Conservation (phyloP, 768 basidiomycete species). For the Macrolepiota albuminosa region DNA sequence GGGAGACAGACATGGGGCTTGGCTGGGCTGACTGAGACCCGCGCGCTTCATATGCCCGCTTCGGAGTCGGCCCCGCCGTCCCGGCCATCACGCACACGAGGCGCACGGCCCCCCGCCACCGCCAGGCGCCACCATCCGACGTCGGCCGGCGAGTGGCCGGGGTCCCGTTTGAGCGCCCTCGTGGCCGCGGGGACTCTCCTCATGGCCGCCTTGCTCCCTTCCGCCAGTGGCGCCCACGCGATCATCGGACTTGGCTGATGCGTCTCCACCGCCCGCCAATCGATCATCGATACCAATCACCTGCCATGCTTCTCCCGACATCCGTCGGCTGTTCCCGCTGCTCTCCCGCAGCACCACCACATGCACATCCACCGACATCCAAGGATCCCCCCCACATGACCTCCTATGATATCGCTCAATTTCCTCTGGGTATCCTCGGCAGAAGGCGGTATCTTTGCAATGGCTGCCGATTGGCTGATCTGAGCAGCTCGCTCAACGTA, state of each 20-base stretch:
- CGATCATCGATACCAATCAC: background rate
- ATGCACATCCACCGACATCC: too few species aligned
- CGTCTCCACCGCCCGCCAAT: background rate
- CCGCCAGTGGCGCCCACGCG: background rate
- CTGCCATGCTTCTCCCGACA: background rate
- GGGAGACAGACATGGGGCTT: constrained; percentile 7
- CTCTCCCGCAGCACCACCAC: too few species aligned
- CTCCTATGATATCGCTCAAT: too few species aligned
- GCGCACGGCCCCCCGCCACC: constrained; percentile 13
- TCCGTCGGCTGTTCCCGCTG: background rate
- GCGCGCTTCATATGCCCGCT: constrained; percentile 4
- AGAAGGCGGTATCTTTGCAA: too few species aligned
- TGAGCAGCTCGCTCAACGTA: too few species aligned
- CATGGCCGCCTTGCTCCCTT: too few species aligned
- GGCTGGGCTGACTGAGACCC: background rate
- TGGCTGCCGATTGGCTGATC: too few species aligned
- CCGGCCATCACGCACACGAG: constrained; percentile 20
- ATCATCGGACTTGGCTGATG: background rate
- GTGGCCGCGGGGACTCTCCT: background rate
- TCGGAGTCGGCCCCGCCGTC: constrained; percentile 19
- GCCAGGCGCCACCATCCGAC: background rate
- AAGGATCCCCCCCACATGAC: too few species aligned
- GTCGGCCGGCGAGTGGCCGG: background rate
- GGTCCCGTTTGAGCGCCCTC: background rate
- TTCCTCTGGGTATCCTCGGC: too few species aligned